phyloP scores from a whole-genome alignment of 768 basidiomycete species.

The Lactifluus volemus region DNA sequence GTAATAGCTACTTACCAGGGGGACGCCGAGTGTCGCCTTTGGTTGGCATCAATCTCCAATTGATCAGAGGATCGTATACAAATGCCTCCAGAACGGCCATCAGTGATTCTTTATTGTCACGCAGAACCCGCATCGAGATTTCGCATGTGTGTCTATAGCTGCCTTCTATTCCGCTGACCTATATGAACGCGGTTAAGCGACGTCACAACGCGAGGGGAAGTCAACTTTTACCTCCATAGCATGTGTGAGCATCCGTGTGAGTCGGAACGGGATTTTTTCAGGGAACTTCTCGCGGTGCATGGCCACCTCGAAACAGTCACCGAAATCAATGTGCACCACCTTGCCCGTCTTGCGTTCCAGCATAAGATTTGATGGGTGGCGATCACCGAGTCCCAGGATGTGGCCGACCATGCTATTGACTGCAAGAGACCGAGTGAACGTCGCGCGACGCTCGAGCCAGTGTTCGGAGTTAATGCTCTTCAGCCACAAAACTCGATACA shows the following conservation, averaged over 20 bases:
- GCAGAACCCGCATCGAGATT: constrained; percentile 93
- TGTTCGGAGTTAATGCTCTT: constrained; percentile 94
- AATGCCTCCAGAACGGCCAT: constrained; percentile 99
- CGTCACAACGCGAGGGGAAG: not conserved
- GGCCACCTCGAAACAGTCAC: constrained; percentile 97
- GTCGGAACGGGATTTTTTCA: constrained; percentile 95
- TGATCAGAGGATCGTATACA: constrained; percentile 96
- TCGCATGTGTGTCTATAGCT: constrained; percentile 95
- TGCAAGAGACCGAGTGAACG: constrained; percentile 91
- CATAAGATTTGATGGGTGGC: constrained; percentile 92
- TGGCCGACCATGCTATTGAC: constrained; percentile 99
- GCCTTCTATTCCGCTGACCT: constrained; percentile 98
- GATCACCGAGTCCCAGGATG: constrained; percentile 94
- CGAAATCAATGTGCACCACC: constrained; percentile 95
- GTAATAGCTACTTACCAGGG: constrained; percentile 41
- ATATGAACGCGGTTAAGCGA: constrained; percentile 6
- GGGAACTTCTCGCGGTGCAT: constrained; percentile 99
- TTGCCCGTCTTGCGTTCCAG: constrained; percentile 88
- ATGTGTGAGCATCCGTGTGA: constrained; percentile 96
- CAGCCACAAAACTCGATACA: constrained; percentile 95
- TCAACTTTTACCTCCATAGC: constrained; percentile 82
- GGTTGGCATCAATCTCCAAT: constrained; percentile 88
- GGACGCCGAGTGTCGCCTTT: constrained; percentile 65
- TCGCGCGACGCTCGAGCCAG: constrained; percentile 94
- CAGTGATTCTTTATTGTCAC: constrained; percentile 96